Base-by-base conservation (phyloP, 164 flowering plant genomes). In the Vitis rupestris region DNA sequence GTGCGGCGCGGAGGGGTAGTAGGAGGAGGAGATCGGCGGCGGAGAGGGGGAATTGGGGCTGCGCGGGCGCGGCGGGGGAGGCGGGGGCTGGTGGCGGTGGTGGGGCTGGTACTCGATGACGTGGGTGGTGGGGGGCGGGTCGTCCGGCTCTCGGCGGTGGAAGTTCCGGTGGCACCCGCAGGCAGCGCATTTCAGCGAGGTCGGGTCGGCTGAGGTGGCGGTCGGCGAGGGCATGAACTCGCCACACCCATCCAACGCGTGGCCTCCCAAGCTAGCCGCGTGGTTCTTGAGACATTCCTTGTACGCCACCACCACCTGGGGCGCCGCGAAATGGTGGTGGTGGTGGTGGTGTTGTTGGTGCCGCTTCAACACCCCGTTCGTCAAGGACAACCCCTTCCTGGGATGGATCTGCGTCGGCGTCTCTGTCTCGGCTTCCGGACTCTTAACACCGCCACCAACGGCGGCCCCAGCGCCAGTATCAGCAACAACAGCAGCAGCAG, bases 141-240 rank as follows among this genome's bases (percentile, higher is more conserved):
- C 81, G 0, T 81, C 86, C 0, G 86, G 79, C 11, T 86, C 88
- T 3, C 92, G 87, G 75, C 88, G 85, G 84, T 86, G 92, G 83
- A 88, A 87, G 66, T 86, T 88, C 10, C 92, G 87, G 78, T 86
- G 90, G 75, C 92, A 88, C 17, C 90, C 90, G 61, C 92, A 88
- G 10, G 90, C 92, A 4, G 88, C 89, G 74, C 92, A 88, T 63
- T 76, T 82, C 9, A 88, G 75, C 2, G 87, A 81, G 47, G 85
- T 81, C 10, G 88, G 90, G 69, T 83, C 83, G 15, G 82, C 13
- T 29, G 84, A 70, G 65, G 70, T 75, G 1, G 88, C 72, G 8
- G 82, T 23, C 0, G 85, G 86, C 3, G 87, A 77, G 0, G 87
- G 88, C 88, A 88, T 85, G 82, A 86, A 88, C 76, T 88, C 92